Base-by-base conservation (phyloP, 2,329 filamentous ascomycete genomes). In the Neofusicoccum umdonicola region DNA sequence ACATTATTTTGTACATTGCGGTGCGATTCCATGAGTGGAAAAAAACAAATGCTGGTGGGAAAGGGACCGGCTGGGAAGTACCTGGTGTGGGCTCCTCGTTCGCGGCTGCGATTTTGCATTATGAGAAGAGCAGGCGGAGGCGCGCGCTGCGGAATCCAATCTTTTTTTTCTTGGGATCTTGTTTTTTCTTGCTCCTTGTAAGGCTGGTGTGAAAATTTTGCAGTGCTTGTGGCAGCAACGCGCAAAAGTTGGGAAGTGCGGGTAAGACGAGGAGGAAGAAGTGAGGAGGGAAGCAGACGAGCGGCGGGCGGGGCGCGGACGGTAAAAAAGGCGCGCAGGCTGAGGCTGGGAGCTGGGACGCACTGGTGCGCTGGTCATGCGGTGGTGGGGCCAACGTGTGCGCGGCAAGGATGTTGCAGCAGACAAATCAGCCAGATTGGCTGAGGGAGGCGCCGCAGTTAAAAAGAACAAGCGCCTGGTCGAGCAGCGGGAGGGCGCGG, bases 81-180 rank as follows among this genome's bases (percentile, higher is more conserved):
- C 76, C 76, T 78, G 69, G 74, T 73, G 70, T 73, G 70, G 75
- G 72, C 72, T 77, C 71, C 67, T 68, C 56, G 71, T 72, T 75
- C 71, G 76, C 74, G 76, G 73, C 74, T 78, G 75, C 75, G 76
- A 78, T 73, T 74, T 76, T 75, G 75, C 76, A 78, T 78, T 72
- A 74, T 78, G 76, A 77, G 76, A 77, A 73, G 74, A 72, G 73
- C 63, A 60, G 54, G 54, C 54, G 54, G 52, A 48, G 72, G 72
- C 54, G 75, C 74, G 76, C 74, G 47, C 61, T 63, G 61, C 41
- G 41, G 11, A 37, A 12, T 54, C 61, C 61, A 63, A 47, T 44
- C 7, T 56, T 47, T 63, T 19, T 63, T 54, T 50, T 51, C 17
- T 42, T 41, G 42, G 6, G 27, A 19, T 42, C 12, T 47, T 51